A percentile compares a stretch with the other conserved stretches of the same genome.
phyloP scores from a whole-genome alignment of 2,329 filamentous ascomycete genomes.

The Colletotrichum camelliae region DNA sequence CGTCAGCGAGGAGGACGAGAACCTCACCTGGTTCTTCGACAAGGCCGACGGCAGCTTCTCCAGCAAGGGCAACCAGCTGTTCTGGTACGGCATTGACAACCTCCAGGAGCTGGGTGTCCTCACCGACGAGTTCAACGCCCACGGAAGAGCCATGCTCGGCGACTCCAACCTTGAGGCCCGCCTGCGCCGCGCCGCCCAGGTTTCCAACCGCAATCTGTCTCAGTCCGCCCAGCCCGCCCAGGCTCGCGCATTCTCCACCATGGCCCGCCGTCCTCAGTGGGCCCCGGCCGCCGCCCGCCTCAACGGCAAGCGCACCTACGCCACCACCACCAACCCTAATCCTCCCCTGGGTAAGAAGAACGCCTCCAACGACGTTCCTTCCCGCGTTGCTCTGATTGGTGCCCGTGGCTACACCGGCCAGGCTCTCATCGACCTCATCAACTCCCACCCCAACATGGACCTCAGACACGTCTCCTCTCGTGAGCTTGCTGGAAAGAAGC shows the following conservation, averaged over 20 bases:
- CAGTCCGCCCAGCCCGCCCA: constrained; percentile 26
- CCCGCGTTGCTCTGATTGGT: constrained; percentile 86
- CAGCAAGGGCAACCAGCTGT: constrained; percentile 85
- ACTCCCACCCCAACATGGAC: constrained; percentile 88
- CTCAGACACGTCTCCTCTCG: constrained; percentile 91
- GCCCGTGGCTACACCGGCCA: constrained; percentile 95
- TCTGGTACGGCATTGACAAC: constrained; percentile 92
- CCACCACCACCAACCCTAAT: constrained; percentile 80
- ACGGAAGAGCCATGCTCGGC: constrained; percentile 86
- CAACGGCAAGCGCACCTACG: constrained; percentile 26
- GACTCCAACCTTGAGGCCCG: constrained; percentile 89
- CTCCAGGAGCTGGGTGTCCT: constrained; percentile 82
- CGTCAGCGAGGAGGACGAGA: constrained; percentile 95
- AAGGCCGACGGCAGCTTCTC: constrained; percentile 93
- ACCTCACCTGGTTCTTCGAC: constrained; percentile 97
- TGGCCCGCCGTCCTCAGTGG: constrained; percentile 42
- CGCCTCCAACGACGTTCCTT: constrained; percentile 72
- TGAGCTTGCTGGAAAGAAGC: constrained; percentile 84
- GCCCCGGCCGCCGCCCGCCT: constrained; percentile 20
- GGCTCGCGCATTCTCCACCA: constrained; percentile 69
- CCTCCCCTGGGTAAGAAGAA: constrained; percentile 90
- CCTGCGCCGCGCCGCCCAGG: constrained; percentile 77
- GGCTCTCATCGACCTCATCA: constrained; percentile 85
- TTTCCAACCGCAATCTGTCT: constrained; percentile 62
- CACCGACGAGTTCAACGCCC: constrained; percentile 83